Base-by-base conservation (phyloP, 148 eudicot species). In the Rheum nobile region DNA sequence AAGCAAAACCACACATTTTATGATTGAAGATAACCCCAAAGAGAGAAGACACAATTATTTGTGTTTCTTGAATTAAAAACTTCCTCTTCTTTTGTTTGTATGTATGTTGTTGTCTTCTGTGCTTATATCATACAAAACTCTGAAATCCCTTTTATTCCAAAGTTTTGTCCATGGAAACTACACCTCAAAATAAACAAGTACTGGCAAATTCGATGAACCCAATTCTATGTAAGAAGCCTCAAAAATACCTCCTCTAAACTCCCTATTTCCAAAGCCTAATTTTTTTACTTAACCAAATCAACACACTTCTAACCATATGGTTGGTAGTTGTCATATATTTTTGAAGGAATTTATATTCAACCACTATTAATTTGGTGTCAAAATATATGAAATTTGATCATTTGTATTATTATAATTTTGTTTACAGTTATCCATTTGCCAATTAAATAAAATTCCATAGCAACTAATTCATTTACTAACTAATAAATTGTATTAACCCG, bases 151-250 rank as follows among this genome's bases (percentile, higher is more conserved):
- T 75, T 81, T 84, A 87, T 91, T 82, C 97, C 82, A 65, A 44
- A 63, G 32, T 84, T 88, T 88, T 89, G 91, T 91, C 95, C 80
- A 79, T 74, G n/a, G n/a, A n/a, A n/a, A n/a, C n/a, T n/a, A n/a
- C n/a, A n/a, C n/a, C n/a, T n/a, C n/a, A n/a, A n/a, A n/a, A n/a
- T n/a, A n/a, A n/a, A n/a, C n/a, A n/a, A n/a, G 79, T 76, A 22
- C 79, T 46, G 19, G 19, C 50, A 14, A 46, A 46, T 46, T 46
- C 6, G 55, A 50, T 50, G 50, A 41, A 72, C 50, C 54, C 71
- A 42, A 26, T 72, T 67, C 80, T 75, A 77, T 76, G 31, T 77
- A 82, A 74, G 61, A 41, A 76, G 77, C 72, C 74, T 82, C 74
- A 72, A 37, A 26, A 59, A 6, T 48, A 41, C 55, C 22, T 21